phyloP scores from a whole-genome alignment of 2,329 filamentous ascomycete genomes.

The Colletotrichum eremochloae region DNA sequence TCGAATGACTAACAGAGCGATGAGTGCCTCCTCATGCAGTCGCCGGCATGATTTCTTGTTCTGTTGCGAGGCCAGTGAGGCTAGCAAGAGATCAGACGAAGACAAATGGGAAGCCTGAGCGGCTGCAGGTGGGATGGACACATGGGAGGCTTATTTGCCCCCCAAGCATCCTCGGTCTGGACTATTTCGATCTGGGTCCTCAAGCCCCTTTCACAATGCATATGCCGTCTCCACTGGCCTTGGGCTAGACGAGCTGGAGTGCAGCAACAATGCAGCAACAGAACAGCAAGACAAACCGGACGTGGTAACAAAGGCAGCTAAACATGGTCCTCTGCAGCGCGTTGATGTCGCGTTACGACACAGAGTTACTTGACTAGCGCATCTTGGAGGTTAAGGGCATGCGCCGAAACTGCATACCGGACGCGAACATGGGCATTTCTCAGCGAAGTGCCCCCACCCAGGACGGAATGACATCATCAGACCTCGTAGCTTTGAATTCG shows the following conservation, averaged over 20 bases:
- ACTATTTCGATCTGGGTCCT: slow-evolving; percentile 31
- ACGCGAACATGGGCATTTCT: slow-evolving; percentile 9
- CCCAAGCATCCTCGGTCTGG: slow-evolving; percentile 29
- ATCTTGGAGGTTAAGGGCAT: slow-evolving; percentile 18
- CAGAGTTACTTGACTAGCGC: slow-evolving; percentile 14
- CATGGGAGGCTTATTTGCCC: slow-evolving; percentile 3
- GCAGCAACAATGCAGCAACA: slow-evolving; percentile 1
- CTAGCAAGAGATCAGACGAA: slow-evolving; percentile 10
- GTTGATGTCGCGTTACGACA: slow-evolving; percentile 9
- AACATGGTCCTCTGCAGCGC: slow-evolving; percentile 6
- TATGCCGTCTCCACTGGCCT: slow-evolving; percentile 36
- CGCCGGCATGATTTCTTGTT: not conserved
- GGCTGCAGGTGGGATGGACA: slow-evolving; percentile 25
- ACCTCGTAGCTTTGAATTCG: slow-evolving; percentile 1
- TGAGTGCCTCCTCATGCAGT: slow-evolving; percentile 10
- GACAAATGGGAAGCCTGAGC: slow-evolving; percentile 8
- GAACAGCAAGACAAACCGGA: not conserved
- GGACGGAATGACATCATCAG: slow-evolving; percentile 37
- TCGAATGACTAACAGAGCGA: not conserved
- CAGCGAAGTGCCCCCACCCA: slow-evolving; percentile 21
- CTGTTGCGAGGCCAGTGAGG: slow-evolving; percentile 12
- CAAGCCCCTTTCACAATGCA: slow-evolving; percentile 40
- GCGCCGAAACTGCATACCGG: slow-evolving; percentile 1
- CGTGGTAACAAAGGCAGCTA: slow-evolving; percentile 1
- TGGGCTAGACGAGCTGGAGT: slow-evolving; percentile 27